Evolutionary conservation across 768 basidiomycete species (phyloP), one percentile per base, ranked within the genome.

Genomic region (Mycena rebaudengoi): DNA sequence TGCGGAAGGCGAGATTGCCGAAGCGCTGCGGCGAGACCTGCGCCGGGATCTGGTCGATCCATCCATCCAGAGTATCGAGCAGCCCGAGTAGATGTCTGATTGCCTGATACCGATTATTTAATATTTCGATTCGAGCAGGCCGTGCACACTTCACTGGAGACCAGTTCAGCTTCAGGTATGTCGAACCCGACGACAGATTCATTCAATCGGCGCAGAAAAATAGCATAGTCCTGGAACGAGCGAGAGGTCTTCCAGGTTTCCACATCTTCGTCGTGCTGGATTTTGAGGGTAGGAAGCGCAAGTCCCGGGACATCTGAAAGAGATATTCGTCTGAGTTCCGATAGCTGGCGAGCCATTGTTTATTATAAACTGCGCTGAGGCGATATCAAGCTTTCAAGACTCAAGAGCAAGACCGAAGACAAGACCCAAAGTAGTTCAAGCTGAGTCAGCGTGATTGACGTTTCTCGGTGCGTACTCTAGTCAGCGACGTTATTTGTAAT

Each of bases 1-100:
- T 85, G 55, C 96, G 82, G 70, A 98, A 99, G 0, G 94, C 90
- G 18, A 96, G 85, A 76, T 98, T 98, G 1, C 97, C 97, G 73
- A 92, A 99, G 11, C 95, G 84, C 68, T 98, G 96, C 6, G 91
- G 86, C 8, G 89, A 86, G 37, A 85, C 73, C 7, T 86, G 82
- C 0, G 90, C 88, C 2, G 96, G 96, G 10, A 96, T 91, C 26
- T 90, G 88, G 35, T 91, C 87, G 25, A 96, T 88, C 94, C 94
- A 95, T 2, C 65, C 64, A 66, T 89, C 86, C 40, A 98, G 76
- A 12, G 81, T 80, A 61, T 91, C 85, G 18, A 99, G 78, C 63
- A 96, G 77, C 5, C 69, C 70, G 1, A 95, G 67, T 13, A 84
- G 75, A 46, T 73, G 70, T n/a, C 69, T 63, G 35, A 87, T 81